Conservation (phyloP, 2,329 filamentous ascomycete genomes). For the Anthostomella pinea region DNA sequence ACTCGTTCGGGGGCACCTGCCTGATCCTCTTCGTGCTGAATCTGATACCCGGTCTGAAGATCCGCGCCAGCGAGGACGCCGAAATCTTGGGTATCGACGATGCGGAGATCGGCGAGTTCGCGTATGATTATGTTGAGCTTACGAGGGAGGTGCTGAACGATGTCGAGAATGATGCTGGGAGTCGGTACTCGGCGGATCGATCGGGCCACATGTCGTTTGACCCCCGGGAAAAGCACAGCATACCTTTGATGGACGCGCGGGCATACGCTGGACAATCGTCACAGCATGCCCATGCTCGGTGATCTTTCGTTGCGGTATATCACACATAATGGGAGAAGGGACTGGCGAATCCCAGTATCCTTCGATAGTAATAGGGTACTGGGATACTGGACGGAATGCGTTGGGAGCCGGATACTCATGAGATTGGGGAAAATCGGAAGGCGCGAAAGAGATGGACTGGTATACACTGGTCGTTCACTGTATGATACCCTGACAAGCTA, state of each 20-base stretch:
- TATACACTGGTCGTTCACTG: no score
- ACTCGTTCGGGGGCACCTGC: slow-evolving; percentile 76
- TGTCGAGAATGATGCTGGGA: slow-evolving; percentile 42
- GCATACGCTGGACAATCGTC: slow-evolving; percentile 39
- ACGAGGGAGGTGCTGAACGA: slow-evolving; percentile 47
- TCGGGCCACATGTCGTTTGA: slow-evolving; percentile 37
- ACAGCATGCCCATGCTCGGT: slow-evolving; percentile 25
- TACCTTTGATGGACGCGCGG: slow-evolving; percentile 45
- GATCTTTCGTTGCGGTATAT: background rate
- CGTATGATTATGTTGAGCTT: slow-evolving; percentile 91
- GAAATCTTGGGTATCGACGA: slow-evolving; percentile 86
- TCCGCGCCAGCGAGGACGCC: slow-evolving; percentile 73
- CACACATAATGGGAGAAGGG: no score
- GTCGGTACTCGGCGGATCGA: slow-evolving; percentile 44
- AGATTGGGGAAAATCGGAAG: no score
- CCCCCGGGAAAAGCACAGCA: slow-evolving; percentile 48
- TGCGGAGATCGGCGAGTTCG: slow-evolving; percentile 88
- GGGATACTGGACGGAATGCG: no score
- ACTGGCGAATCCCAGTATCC: no score
- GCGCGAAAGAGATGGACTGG: no score
- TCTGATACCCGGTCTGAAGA: slow-evolving; percentile 69
- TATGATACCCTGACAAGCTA: no score
- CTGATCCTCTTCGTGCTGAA: slow-evolving; percentile 80
- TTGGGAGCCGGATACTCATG: no score
- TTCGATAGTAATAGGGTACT: no score